Evolutionary conservation across 1,139 yeast genomes (phyloP).

Genomic region (Scheffersomyces cryptocercus): DNA sequence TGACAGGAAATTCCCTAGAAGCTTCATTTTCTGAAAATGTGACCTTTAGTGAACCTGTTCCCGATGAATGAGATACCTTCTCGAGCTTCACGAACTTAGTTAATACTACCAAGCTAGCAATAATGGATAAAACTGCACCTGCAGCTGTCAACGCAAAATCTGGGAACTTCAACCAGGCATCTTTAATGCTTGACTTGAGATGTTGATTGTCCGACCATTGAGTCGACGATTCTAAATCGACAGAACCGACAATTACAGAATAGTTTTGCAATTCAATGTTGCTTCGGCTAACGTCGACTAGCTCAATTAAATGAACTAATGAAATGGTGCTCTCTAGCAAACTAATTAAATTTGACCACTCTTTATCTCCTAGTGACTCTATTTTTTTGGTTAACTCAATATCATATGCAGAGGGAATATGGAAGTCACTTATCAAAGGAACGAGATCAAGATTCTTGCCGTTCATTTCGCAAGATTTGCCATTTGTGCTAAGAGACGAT

Average conservation of each 20-base stretch:
- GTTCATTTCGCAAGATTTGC: too few relatives aligned
- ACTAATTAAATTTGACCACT: conserved; percentile 4
- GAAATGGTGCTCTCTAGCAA: conserved; percentile 10
- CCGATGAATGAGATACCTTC: not conserved
- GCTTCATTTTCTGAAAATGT: conserved; percentile 7
- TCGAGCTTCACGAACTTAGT: conserved; percentile 22
- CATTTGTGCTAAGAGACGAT: not conserved
- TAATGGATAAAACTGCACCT: conserved; percentile 24
- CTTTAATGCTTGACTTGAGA: conserved; percentile 20
- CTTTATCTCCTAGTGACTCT: conserved; percentile 7
- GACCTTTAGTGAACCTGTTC: conserved; percentile 6
- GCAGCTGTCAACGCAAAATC: conserved; percentile 28
- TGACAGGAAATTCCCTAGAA: conserved; percentile 4
- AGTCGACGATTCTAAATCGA: not conserved
- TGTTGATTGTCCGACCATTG: conserved; percentile 27
- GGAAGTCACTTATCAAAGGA: conserved; percentile 15
- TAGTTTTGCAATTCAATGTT: not conserved
- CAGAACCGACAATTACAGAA: conserved; percentile 6
- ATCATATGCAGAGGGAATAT: too few relatives aligned
- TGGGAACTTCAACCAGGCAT: conserved; percentile 44
- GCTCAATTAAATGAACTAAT: conserved; percentile 23
- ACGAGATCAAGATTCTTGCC: conserved; percentile 2
- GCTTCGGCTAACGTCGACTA: conserved; percentile 14
- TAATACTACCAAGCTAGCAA: conserved; percentile 30
- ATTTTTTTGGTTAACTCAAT: conserved; percentile 7